Percentiles rank a stretch among this genome's conserved stretches.
phyloP scores from a whole-genome alignment of 2,329 filamentous ascomycete species.

The Alternaria gansuensis region DNA sequence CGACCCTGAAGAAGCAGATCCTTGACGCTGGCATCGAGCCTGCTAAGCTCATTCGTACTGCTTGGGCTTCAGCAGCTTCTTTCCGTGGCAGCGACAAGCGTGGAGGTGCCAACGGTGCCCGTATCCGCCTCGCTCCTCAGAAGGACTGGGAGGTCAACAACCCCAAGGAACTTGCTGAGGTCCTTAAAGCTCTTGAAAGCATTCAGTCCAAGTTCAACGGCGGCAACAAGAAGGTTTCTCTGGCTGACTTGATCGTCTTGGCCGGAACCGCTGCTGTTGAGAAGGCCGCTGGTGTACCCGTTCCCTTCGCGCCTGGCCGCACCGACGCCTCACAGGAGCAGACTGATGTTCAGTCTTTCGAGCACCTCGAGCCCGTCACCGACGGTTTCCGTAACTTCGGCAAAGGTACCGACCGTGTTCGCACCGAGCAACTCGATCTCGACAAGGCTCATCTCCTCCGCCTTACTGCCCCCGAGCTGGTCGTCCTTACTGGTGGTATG shows the following conservation, averaged over 20 bases:
- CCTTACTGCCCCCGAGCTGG: conserved; percentile 74
- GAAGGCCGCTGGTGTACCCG: conserved; percentile 70
- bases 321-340: conserved; percentile 75
- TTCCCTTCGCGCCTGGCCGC: conserved; percentile 78
- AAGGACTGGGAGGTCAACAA: conserved; percentile 79
- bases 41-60: conserved; percentile 66
- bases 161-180: conserved; percentile 69
- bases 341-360: conserved; percentile 72
- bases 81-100: conserved; percentile 75
- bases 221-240: conserved; percentile 74
- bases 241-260: conserved; percentile 82
- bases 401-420: conserved; percentile 66
- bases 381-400: conserved; percentile 86
- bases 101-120: conserved; percentile 81
- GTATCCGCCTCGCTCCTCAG: conserved; percentile 77
- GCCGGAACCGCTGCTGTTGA: conserved; percentile 76
- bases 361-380: conserved; percentile 71
- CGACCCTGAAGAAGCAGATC: conserved; percentile 73
- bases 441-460: conserved; percentile 76
- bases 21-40: conserved; percentile 68
- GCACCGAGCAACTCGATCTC: conserved; percentile 73
- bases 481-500: conserved; percentile 75
- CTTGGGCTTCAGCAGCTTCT: conserved; percentile 50
- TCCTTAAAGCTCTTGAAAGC: conserved; percentile 68
- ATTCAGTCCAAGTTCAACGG: conserved; percentile 74